A percentile compares a stretch with the other conserved stretches of the same genome.
These are phyloP conservation scores for Macrolepiota dolichaula DNA, from an alignment of 768 basidiomycete species.

Conservation along the genomic window DNA sequence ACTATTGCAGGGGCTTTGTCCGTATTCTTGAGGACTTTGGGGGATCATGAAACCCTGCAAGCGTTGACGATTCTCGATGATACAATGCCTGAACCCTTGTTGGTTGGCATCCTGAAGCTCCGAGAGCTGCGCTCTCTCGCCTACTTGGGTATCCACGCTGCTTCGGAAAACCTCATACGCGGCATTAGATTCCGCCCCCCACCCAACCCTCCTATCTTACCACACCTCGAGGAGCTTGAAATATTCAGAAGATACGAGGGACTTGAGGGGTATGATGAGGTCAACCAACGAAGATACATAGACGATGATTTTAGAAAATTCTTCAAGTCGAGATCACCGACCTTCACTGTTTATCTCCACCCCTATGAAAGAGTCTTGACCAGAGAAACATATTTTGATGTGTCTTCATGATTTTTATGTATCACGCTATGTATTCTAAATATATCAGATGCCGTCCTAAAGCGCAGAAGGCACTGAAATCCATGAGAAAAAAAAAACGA, in stretches of 20 bases:
- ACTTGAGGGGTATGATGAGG: neutral
- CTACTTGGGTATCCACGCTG: neutral
- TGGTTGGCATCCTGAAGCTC: neutral
- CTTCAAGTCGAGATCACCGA: neutral
- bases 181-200: neutral
- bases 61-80: neutral
- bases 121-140: neutral
- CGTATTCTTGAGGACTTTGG: neutral
- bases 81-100: neutral
- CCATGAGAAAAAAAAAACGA: no score
- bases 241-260: neutral
- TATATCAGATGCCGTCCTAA: no score
- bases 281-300: neutral
- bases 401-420: neutral
- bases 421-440: no score
- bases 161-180: neutral
- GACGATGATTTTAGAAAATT: neutral
- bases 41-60: neutral
- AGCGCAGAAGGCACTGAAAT: no score
- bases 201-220: neutral
- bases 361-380: neutral
- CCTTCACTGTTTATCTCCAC: neutral
- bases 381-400: neutral
- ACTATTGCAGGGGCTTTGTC: neutral
- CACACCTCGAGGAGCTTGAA: neutral